phyloP scores from a whole-genome alignment of 75 land plant genomes.

The Larix kaempferi region DNA sequence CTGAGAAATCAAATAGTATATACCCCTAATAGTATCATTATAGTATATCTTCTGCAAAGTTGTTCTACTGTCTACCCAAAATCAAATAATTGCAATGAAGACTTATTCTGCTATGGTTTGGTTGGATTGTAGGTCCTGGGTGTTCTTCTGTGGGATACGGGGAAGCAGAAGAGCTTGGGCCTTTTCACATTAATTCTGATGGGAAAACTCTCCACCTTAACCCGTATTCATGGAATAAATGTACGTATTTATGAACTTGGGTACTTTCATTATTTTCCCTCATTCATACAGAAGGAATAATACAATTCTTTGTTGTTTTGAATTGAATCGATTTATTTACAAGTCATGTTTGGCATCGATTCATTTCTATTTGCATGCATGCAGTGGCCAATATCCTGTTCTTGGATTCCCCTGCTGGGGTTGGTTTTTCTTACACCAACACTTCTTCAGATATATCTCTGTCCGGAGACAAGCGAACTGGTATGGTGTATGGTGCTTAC shows the following conservation, averaged over 20 bases:
- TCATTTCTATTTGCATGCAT: neutral
- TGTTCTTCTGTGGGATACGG: constrained; percentile 75
- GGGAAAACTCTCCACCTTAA: constrained; percentile 57
- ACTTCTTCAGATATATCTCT: constrained; percentile 13
- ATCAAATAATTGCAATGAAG: no score
- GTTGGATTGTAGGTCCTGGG: constrained; percentile 49
- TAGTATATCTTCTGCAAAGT: no score
- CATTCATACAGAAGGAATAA: no score
- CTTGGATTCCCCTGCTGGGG: constrained; percentile 9
- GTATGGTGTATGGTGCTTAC: neutral
- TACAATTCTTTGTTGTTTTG: no score
- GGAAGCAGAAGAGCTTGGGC: constrained; percentile 74
- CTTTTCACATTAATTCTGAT: constrained; percentile 62
- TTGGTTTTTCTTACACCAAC: constrained; percentile 7
- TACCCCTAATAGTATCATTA: no score
- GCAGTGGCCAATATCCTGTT: constrained; percentile 1
- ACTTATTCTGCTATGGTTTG: no score
- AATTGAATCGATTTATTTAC: no score
- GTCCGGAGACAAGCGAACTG: neutral
- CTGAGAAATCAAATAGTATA: no score
- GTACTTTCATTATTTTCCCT: no score
- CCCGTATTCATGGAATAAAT: constrained; percentile 24
- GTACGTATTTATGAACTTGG: constrained; percentile 14
- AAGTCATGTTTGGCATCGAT: no score
- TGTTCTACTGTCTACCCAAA: no score